Evolutionary conservation across 1,284 basidiomycete genomes (phyloP), one percentile per base, ranked within the genome.

Genomic region (Tremellales sp.): DNA sequence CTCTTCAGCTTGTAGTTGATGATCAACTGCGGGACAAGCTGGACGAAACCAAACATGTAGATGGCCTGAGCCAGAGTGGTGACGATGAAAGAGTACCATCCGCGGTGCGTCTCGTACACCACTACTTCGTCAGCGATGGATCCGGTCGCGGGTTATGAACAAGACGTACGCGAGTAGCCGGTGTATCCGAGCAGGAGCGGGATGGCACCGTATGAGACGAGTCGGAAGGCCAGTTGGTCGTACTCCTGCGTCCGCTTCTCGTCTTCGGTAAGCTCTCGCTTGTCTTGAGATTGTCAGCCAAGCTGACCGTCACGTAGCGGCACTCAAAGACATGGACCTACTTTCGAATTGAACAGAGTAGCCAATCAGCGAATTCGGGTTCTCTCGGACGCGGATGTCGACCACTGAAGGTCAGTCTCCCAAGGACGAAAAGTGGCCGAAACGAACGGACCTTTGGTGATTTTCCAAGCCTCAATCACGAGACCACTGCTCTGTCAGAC

Each of bases 181-280:
- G 91, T 85, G 73, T 97, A 97, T 11, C 76, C 86, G n/a, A 81
- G 79, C 23, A 98, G 82, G 19, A 86, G 76, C 2, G 94, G 94
- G 45, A 89, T 83, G 6, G 91, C 83, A 56, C 84, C 85, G 68
- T 85, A 91, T 29, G 88, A 86, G 21, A 97, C 93, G 67, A 94
- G 68, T 82, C 84, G 54, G 61, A 76, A 66, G 40, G 64, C 65
- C 43, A 67, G 57, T 10, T 55, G 50, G 48, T 70, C 85, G 70
- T 77, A 93, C 84, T 97, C 91, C 73, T 97, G 91, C n/a, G 94
- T 97, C 76, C 87, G 92, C 78, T 87, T 89, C 76, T 97, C 94
- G 61, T 97, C 92, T 65, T 94, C 91, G 54, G 80, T 86, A 12
- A 97, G 79, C 51, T 89, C 84, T 67, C 97, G 91, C 73, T 97